Evolutionary conservation across 257 asterid species (phyloP).

Genomic region (Perilla frutescens): DNA sequence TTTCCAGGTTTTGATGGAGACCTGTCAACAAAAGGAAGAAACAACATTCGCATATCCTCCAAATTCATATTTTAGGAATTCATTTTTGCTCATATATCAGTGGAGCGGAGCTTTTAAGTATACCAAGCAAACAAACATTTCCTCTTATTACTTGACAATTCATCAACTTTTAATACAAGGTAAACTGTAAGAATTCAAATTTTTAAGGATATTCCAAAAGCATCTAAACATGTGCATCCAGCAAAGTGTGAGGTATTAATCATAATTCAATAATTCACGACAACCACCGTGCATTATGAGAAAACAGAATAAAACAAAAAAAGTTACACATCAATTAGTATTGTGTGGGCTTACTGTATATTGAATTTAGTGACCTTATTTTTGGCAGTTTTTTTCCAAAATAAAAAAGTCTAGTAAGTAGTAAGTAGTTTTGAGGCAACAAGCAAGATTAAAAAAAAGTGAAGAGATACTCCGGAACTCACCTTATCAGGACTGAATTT

Average conservation of each 20-base stretch:
- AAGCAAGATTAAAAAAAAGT: background rate
- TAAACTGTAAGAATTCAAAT: too few species aligned
- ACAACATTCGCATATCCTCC: background rate
- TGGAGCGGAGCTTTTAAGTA: background rate
- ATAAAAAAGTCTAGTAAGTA: too few species aligned
- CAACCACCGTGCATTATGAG: background rate
- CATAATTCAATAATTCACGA: background rate
- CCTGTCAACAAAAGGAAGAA: background rate
- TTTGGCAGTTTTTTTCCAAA: too few species aligned
- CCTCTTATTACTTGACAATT: background rate
- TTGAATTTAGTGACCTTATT: too few species aligned
- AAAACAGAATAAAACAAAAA: too few species aligned
- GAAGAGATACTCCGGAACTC: background rate
- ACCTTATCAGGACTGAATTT: slow-evolving; percentile 96
- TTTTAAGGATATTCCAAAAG: background rate
- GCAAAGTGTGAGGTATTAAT: background rate
- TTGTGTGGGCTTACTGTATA: too few species aligned
- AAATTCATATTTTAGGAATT: background rate
- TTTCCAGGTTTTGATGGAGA: background rate
- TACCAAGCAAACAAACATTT: background rate
- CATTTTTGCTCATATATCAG: background rate
- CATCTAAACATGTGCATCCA: background rate
- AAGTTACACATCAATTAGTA: too few species aligned
- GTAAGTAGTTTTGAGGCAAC: background rate
- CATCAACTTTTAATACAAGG: background rate